Conservation (phyloP, 1,139 yeast genomes). For the Suhomyces kunorum region DNA sequence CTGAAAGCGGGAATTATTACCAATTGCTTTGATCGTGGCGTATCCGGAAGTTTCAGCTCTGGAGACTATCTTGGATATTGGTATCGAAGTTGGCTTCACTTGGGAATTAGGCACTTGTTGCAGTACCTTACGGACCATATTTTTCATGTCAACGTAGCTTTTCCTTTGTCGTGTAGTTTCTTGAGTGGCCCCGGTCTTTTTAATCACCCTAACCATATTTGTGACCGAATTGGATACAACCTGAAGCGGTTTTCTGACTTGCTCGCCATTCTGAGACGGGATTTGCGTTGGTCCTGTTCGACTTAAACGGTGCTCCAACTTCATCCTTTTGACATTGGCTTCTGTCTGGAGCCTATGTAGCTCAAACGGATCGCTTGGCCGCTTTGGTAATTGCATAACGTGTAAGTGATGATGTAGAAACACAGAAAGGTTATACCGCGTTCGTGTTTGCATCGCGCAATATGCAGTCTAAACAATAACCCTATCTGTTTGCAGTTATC, state of each 20-base stretch:
- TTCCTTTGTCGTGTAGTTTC: not conserved
- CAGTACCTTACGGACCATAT: constrained; percentile 2
- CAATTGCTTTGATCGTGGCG: constrained; percentile 5
- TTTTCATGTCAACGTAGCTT: not conserved
- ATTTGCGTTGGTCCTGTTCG: not conserved
- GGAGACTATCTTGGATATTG: constrained; percentile 7
- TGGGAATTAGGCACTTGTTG: not conserved
- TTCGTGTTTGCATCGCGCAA: too few species aligned
- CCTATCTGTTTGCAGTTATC: too few species aligned
- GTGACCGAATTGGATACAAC: not conserved
- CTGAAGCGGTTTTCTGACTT: constrained; percentile 6
- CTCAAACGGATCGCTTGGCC: constrained; percentile 22
- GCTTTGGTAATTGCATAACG: not conserved
- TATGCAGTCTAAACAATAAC: too few species aligned
- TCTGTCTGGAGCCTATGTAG: constrained; percentile 17
- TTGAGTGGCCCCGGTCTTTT: not conserved
- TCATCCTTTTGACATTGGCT: constrained; percentile 21
- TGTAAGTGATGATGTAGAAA: too few species aligned
- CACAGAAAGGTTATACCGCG: too few species aligned
- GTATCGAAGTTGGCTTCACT: constrained; percentile 1
- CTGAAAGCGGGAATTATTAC: constrained; percentile 8
- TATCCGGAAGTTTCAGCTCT: constrained; percentile 1
- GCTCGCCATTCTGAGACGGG: not conserved
- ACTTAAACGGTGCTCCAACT: constrained; percentile 16
- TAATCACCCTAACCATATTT: not conserved